phyloP scores from a whole-genome alignment of 2,329 filamentous ascomycete genomes.

The Curvularia eragrostidis region DNA sequence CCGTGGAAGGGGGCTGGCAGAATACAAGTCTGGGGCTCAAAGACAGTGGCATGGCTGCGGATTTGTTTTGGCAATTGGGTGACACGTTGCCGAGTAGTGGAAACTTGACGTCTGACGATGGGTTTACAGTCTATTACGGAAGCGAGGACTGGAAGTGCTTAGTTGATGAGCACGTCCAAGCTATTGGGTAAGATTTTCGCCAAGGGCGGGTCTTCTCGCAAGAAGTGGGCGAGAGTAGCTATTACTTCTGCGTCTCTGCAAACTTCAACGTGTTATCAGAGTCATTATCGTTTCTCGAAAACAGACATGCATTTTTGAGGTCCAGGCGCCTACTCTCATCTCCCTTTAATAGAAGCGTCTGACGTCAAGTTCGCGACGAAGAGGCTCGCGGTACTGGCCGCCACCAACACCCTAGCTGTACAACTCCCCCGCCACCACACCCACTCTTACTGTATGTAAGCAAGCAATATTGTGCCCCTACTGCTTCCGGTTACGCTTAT shows the following conservation, averaged over 20 bases:
- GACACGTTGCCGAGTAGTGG: constrained; percentile 32
- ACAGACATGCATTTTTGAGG: neutral
- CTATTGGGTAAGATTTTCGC: constrained; percentile 27
- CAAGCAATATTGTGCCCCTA: constrained; percentile 1
- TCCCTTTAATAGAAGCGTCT: neutral
- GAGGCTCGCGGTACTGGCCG: neutral
- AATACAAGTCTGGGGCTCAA: constrained; percentile 32
- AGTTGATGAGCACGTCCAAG: constrained; percentile 36
- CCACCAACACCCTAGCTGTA: constrained; percentile 9
- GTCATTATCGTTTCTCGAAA: neutral
- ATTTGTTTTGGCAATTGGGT: constrained; percentile 47
- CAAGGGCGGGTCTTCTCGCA: neutral
- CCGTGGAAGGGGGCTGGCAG: constrained; percentile 42
- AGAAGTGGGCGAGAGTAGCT: neutral
- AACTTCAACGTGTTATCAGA: neutral
- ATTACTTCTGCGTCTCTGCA: neutral
- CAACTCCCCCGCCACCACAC: constrained; percentile 10
- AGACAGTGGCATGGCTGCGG: constrained; percentile 39
- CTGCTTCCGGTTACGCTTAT: constrained; percentile 1
- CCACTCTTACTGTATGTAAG: constrained; percentile 4
- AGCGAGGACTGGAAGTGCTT: constrained; percentile 42
- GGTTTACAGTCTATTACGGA: constrained; percentile 42
- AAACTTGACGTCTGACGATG: constrained; percentile 39
- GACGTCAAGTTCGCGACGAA: constrained; percentile 4
- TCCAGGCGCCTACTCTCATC: neutral